phyloP scores from a whole-genome alignment of 2,329 filamentous ascomycete species.

The Madurella fahalii region DNA sequence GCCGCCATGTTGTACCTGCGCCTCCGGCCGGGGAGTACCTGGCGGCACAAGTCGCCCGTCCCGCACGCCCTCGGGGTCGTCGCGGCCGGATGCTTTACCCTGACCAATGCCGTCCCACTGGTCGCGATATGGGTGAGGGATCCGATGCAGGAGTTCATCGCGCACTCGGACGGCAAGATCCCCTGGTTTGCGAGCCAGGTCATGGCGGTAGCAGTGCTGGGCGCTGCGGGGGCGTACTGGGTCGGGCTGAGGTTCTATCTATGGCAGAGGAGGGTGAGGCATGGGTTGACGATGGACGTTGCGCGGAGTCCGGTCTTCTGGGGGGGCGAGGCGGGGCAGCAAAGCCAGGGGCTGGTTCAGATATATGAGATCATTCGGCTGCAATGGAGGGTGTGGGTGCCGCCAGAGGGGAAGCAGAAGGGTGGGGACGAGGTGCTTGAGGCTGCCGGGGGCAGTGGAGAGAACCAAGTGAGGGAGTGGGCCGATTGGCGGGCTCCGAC shows the following conservation, averaged over 20 bases:
- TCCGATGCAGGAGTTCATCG: conserved; percentile 6
- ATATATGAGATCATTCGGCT: conserved; percentile 21
- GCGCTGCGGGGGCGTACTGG: conserved; percentile 12
- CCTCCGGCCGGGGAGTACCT: conserved; percentile 13
- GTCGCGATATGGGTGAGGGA: conserved; percentile 17
- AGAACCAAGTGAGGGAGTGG: too few relatives aligned
- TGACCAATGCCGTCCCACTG: conserved; percentile 11
- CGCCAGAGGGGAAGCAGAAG: neutral
- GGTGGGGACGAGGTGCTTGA: too few relatives aligned
- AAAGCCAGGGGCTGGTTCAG: conserved; percentile 5
- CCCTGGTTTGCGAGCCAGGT: conserved; percentile 17
- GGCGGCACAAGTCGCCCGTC: conserved; percentile 15
- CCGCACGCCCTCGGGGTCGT: conserved; percentile 13
- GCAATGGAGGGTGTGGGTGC: conserved; percentile 13
- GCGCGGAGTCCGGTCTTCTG: conserved; percentile 16
- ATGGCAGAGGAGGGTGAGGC: conserved; percentile 8
- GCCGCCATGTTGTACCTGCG: conserved; percentile 14
- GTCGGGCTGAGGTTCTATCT: conserved; percentile 14
- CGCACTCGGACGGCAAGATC: conserved; percentile 7
- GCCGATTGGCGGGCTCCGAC: too few relatives aligned
- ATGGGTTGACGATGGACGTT: conserved; percentile 11
- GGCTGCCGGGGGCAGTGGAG: too few relatives aligned
- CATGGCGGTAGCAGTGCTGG: conserved; percentile 7
- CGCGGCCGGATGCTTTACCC: conserved; percentile 11
- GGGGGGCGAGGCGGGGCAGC: neutral